These are phyloP conservation scores for Sarcomyxa edulis DNA, from an alignment of 768 basidiomycete genomes.

Conservation along the genomic window DNA sequence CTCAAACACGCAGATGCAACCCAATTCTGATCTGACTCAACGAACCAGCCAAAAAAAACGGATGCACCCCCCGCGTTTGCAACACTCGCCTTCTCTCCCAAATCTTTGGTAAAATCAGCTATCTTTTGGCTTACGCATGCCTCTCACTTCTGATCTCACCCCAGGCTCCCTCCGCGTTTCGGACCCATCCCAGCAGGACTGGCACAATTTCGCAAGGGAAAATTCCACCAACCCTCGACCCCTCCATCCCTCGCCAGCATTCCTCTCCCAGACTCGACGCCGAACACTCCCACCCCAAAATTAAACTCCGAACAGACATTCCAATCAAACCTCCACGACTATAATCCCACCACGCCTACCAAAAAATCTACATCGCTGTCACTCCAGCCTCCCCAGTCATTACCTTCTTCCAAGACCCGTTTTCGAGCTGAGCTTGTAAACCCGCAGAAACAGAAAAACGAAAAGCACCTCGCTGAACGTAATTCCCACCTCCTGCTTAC, in stretches of 20 bases:
- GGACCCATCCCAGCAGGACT: constrained; percentile 32
- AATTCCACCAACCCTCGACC: constrained; percentile 27
- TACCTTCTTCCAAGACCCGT: constrained; percentile 1
- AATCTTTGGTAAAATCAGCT: constrained; percentile 67
- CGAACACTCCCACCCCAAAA: not conserved
- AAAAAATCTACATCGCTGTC: not conserved
- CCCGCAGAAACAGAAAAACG: too few relatives aligned
- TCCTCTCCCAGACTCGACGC: constrained; percentile 2
- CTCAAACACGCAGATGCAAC: too few relatives aligned
- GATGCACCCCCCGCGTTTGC: constrained; percentile 43
- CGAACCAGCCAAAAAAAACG: constrained; percentile 11
- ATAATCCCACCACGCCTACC: not conserved
- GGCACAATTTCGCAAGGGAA: constrained; percentile 19
- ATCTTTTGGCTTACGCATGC: constrained; percentile 11
- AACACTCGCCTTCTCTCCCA: constrained; percentile 65
- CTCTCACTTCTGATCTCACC: not conserved
- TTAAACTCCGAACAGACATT: not conserved
- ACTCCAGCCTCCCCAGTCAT: too few relatives aligned
- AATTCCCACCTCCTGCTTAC: constrained; percentile 36
- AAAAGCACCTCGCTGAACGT: too few relatives aligned
- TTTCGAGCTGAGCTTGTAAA: too few relatives aligned
- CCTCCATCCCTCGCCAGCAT: constrained; percentile 20
- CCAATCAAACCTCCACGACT: not conserved
- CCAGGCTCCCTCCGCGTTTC: constrained; percentile 44
- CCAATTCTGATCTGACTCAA: too few relatives aligned